Conservation (phyloP, 768 basidiomycete genomes). For the Phallus indusiatus region DNA sequence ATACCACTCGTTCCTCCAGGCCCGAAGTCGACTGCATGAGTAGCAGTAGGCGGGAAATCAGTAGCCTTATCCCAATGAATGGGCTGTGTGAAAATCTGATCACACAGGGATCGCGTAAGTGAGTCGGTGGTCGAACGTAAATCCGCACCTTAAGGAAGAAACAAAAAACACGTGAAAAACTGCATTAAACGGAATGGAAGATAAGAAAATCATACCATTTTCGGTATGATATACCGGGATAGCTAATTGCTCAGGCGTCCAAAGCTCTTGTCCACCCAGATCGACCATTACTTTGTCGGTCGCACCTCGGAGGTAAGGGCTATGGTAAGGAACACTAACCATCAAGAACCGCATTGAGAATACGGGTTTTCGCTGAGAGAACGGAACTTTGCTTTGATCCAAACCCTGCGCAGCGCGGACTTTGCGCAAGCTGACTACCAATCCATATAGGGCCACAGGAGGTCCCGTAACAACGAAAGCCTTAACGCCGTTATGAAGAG, state of each 20-base stretch:
- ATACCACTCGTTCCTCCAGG: conserved; percentile 92
- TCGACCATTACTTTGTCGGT: conserved; percentile 77
- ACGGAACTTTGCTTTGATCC: conserved; percentile 91
- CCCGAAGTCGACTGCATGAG: conserved; percentile 94
- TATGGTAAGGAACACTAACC: conserved; percentile 96
- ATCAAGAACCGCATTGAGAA: conserved; percentile 91
- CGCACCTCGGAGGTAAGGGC: conserved; percentile 65
- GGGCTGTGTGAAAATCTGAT: conserved; percentile 85
- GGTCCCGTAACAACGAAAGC: conserved; percentile 93
- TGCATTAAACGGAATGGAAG: conserved; percentile 4
- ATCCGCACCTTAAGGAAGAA: conserved; percentile 83
- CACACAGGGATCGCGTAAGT: conserved; percentile 79
- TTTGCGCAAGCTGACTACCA: conserved; percentile 86
- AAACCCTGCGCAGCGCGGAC: conserved; percentile 76
- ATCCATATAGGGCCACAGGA: conserved; percentile 83
- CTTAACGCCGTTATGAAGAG: conserved; percentile 87
- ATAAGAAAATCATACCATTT: conserved; percentile 52
- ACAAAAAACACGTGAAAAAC: conserved; percentile 15
- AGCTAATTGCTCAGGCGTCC: conserved; percentile 55
- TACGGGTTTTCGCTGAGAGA: conserved; percentile 89
- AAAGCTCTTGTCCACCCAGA: conserved; percentile 68
- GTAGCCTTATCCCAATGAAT: conserved; percentile 94
- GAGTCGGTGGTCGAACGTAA: conserved; percentile 60
- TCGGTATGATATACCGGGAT: conserved; percentile 92
- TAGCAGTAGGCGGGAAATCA: conserved; percentile 80